These are phyloP conservation scores for Aspergillus carbonarius DNA, from an alignment of 2,329 filamentous ascomycete genomes.

Conservation along the genomic window DNA sequence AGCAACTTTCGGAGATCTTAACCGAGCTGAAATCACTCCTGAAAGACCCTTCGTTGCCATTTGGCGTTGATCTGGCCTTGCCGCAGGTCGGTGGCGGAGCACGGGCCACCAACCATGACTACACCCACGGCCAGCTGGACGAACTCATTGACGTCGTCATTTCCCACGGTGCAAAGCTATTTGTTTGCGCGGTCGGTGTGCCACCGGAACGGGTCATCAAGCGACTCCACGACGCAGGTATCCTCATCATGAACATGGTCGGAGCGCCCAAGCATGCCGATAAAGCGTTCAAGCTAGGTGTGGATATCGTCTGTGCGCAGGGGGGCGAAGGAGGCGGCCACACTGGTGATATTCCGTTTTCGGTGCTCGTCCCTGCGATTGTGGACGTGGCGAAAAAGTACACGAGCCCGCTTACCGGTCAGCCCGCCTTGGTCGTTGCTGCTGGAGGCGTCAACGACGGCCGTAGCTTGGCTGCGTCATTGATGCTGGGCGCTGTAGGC, in stretches of 20 bases:
- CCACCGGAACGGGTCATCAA: conserved; percentile 73
- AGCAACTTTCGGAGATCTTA: conserved; percentile 75
- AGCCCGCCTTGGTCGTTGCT: conserved; percentile 76
- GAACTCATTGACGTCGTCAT: conserved; percentile 86
- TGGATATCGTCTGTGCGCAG: conserved; percentile 89
- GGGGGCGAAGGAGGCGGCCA: conserved; percentile 92
- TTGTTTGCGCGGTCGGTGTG: conserved; percentile 85
- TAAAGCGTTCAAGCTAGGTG: conserved; percentile 81
- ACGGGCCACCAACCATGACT: conserved; percentile 91
- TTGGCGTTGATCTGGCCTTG: conserved; percentile 87
- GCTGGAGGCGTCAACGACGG: conserved; percentile 87
- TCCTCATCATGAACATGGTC: conserved; percentile 96
- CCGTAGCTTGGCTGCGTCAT: conserved; percentile 70
- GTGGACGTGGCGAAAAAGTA: conserved; percentile 78
- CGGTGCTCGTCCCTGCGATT: conserved; percentile 82
- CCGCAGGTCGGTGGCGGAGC: conserved; percentile 83
- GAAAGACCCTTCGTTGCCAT: conserved; percentile 66
- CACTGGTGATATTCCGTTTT: conserved; percentile 82
- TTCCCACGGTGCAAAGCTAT: conserved; percentile 76
- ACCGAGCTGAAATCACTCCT: conserved; percentile 80
- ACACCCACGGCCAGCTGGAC: conserved; percentile 84
- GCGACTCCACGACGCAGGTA: conserved; percentile 72
- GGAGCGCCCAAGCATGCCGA: conserved; percentile 86
- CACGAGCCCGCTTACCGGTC: conserved; percentile 67
- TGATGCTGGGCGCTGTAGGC: conserved; percentile 85